Evolutionary conservation across 148 eudicot genomes (phyloP).

Genomic region (Amaranthus hypochondriacus): DNA sequence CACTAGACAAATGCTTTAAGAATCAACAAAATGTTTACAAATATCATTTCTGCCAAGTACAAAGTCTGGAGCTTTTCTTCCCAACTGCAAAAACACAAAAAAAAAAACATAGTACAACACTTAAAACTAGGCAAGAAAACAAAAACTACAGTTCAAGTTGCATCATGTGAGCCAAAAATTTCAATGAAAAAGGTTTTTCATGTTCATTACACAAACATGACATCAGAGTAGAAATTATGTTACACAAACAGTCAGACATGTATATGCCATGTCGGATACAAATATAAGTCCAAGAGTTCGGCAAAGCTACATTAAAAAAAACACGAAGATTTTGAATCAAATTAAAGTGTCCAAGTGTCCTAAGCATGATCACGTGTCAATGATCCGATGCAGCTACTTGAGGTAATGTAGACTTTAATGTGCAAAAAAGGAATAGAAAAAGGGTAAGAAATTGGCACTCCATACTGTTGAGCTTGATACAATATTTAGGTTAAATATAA

Average conservation of each 20-base stretch:
- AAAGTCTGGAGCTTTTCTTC: slow-evolving; percentile 85
- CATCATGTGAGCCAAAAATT: neutral
- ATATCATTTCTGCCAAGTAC: slow-evolving; percentile 94
- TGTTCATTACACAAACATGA: neutral
- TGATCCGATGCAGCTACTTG: too few species aligned
- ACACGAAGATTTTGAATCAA: too few species aligned
- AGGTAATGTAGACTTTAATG: too few species aligned
- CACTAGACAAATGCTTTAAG: slow-evolving; percentile 64
- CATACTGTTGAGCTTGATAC: neutral
- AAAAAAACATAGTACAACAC: neutral
- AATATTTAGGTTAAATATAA: too few species aligned
- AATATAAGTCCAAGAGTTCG: too few species aligned
- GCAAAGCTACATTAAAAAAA: too few species aligned
- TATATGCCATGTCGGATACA: too few species aligned
- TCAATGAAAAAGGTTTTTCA: neutral
- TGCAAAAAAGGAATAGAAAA: neutral
- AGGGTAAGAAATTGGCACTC: neutral
- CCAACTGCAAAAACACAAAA: slow-evolving; percentile 54
- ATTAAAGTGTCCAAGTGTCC: too few species aligned
- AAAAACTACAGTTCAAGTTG: neutral
- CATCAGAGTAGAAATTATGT: neutral
- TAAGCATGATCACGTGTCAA: too few species aligned
- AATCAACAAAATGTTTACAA: slow-evolving; percentile 70
- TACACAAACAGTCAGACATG: too few species aligned
- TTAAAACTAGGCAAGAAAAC: neutral